A percentile compares a stretch with the other conserved stretches of the same genome.
These are phyloP conservation scores for Ustilago cynodontis DNA, from an alignment of 1,284 basidiomycete species.

Conservation along the genomic window DNA sequence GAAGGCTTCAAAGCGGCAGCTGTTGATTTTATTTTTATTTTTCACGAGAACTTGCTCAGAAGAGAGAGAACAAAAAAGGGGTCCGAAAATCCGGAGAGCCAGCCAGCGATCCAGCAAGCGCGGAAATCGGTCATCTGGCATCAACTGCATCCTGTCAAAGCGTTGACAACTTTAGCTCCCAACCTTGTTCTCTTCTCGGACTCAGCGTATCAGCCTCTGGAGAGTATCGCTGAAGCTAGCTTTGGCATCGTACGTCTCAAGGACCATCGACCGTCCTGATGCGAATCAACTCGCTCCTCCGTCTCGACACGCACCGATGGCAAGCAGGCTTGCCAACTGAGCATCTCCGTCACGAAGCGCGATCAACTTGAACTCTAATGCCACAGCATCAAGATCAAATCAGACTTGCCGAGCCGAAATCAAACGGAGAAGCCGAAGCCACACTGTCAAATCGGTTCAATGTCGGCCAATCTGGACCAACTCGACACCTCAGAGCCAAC, in stretches of 20 bases:
- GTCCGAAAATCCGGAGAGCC: not conserved
- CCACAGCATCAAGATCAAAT: not conserved
- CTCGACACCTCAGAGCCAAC: not conserved
- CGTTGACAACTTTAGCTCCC: not conserved
- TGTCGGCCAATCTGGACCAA: constrained; percentile 13
- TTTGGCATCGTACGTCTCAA: not conserved
- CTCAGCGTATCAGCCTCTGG: too few relatives aligned
- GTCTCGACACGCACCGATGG: constrained; percentile 7
- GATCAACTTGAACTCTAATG: not conserved
- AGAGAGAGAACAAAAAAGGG: constrained; percentile 1
- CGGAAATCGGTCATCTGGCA: constrained; percentile 6
- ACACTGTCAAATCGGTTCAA: not conserved
- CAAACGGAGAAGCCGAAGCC: not conserved
- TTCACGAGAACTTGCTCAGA: not conserved
- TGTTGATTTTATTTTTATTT: not conserved
- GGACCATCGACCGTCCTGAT: not conserved
- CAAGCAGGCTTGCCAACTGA: not conserved
- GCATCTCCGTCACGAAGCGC: not conserved
- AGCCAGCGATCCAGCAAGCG: not conserved
- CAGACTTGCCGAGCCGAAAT: not conserved
- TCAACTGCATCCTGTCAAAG: constrained; percentile 8
- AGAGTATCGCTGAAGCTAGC: not conserved
- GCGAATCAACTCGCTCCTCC: constrained; percentile 15
- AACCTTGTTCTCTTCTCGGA: too few relatives aligned
- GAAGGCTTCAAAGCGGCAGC: not conserved